phyloP scores from a whole-genome alignment of 176 grass and related monocot genomes.

The Bonia amplexicaulis region DNA sequence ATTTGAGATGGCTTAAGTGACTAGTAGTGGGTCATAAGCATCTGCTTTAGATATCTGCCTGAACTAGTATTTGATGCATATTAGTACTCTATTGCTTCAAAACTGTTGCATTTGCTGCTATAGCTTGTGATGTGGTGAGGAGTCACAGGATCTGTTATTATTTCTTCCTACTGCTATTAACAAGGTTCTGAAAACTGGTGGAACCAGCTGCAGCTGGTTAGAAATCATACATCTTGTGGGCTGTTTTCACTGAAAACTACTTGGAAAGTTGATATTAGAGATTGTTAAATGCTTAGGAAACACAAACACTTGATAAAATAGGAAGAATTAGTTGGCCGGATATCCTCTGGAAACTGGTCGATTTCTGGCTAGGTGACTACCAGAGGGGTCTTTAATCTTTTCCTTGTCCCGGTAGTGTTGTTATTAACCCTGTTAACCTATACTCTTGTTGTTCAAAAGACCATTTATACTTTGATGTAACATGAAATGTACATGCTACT shows the following conservation, averaged over 20 bases:
- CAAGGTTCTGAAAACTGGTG: not conserved
- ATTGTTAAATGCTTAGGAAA: not conserved
- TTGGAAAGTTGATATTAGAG: not conserved
- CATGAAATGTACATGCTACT: slow-evolving; percentile 30
- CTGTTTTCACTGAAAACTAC: not conserved
- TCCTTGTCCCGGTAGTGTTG: not conserved
- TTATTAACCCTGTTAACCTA: not conserved
- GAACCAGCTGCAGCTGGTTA: not conserved
- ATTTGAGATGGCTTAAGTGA: not conserved
- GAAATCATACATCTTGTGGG: not conserved
- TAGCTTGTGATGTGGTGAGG: not conserved
- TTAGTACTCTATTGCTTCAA: not conserved
- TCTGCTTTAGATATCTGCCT: not conserved
- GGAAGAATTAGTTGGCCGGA: not conserved
- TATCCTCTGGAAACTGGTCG: not conserved
- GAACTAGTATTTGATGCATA: not conserved
- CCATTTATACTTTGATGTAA: slow-evolving; percentile 15
- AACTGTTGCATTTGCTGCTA: not conserved
- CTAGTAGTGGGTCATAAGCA: not conserved
- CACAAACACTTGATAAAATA: not conserved
- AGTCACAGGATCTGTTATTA: not conserved
- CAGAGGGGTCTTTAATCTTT: not conserved
- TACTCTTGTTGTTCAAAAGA: not conserved
- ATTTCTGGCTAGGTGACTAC: not conserved
- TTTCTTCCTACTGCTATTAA: not conserved